A percentile compares a stretch with the other conserved stretches of the same genome.
Evolutionary conservation across 768 basidiomycete species (phyloP).

Genomic region (Tricholoma hemisulphureum): DNA sequence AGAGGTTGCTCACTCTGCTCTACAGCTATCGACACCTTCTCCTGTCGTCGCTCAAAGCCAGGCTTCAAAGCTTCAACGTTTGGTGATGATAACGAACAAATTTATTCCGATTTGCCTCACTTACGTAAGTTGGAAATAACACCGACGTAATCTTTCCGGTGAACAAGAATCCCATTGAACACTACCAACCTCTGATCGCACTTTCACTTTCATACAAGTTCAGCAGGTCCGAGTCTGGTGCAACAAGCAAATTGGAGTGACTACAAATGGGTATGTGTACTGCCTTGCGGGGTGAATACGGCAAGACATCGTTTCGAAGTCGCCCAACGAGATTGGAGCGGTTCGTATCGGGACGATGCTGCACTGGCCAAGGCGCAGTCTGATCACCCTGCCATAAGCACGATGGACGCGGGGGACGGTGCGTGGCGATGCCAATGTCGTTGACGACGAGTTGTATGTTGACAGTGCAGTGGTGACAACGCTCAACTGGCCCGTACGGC

Average conservation of each 20-base stretch:
- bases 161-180: conserved; percentile 68
- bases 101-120: too few relatives aligned
- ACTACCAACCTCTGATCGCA: conserved; percentile 91
- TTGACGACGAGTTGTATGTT: conserved; percentile 46
- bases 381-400: conserved; percentile 9
- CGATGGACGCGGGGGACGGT: conserved; percentile 24
- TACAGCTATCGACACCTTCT: too few relatives aligned
- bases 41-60: too few relatives aligned
- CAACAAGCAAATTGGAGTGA: conserved; percentile 67
- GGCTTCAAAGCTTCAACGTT: too few relatives aligned
- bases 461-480: conserved; percentile 54
- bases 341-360: conserved; percentile 73
- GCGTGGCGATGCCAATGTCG: not conserved
- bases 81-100: too few relatives aligned
- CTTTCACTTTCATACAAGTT: conserved; percentile 88
- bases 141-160: conserved; percentile 54
- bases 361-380: conserved; percentile 38
- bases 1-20: too few relatives aligned
- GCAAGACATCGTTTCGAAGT: conserved; percentile 73
- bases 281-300: conserved; percentile 75
- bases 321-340: conserved; percentile 69
- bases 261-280: conserved; percentile 91
- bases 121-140: too few relatives aligned
- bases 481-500: conserved; percentile 69
- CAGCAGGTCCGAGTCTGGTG: conserved; percentile 38